Conservation (phyloP, 169 alveolate genomes). For the Eimeria sp. region DNA sequence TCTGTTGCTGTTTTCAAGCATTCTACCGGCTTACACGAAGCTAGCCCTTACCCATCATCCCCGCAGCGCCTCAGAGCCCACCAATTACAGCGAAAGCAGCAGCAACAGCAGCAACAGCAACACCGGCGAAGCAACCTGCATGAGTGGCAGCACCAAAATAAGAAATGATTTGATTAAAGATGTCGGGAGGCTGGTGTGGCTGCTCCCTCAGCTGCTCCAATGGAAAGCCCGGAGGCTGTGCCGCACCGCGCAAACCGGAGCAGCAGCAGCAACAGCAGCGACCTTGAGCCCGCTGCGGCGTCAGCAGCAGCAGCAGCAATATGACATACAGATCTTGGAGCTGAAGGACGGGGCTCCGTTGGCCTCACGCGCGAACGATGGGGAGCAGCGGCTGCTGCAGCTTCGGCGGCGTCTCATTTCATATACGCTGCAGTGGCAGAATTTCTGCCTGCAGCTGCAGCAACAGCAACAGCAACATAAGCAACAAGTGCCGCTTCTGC, state of each 20-base stretch:
- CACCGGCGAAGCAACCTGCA: neutral
- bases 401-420: conserved; percentile 65
- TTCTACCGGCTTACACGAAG: conserved; percentile 66
- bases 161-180: conserved; percentile 62
- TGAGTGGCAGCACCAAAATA: conserved; percentile 37
- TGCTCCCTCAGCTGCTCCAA: conserved; percentile 77
- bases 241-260: neutral
- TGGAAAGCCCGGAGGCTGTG: conserved; percentile 45
- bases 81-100: neutral
- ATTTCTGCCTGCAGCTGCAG: conserved; percentile 56
- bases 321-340: conserved; percentile 61
- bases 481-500: conserved; percentile 36
- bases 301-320: conserved; percentile 60
- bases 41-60: conserved; percentile 51
- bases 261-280: conserved; percentile 25
- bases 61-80: conserved; percentile 62
- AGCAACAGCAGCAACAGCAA: conserved; percentile 23
- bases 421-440: conserved; percentile 71
- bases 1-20: conserved; percentile 42
- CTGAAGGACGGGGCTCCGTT: conserved; percentile 49
- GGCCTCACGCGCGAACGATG: conserved; percentile 44
- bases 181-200: conserved; percentile 75
- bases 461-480: conserved; percentile 60
- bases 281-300: conserved; percentile 18
- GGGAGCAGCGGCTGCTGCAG: conserved; percentile 75